Conservation (phyloP, 305 asterid species). For the Euphrasia arctica region DNA sequence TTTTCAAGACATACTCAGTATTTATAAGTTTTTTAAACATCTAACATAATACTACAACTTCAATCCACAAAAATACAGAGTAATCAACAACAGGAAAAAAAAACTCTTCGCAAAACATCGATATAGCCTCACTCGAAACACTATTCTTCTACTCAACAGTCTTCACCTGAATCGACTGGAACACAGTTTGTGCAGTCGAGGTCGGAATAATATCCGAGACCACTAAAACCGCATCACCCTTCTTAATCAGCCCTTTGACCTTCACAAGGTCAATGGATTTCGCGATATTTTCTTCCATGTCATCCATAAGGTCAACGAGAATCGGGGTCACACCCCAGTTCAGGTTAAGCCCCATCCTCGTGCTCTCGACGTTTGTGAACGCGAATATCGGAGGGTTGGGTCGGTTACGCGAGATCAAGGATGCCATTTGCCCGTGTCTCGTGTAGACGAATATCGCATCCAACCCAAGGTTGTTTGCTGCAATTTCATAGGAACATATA, state of each 20-base stretch:
- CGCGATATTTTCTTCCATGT: conserved; percentile 59
- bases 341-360: conserved; percentile 65
- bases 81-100: too few species aligned
- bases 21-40: too few species aligned
- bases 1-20: too few species aligned
- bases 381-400: conserved; percentile 83
- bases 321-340: conserved; percentile 85
- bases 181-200: conserved; percentile 46
- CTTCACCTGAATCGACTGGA: conserved; percentile 73
- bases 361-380: conserved; percentile 58
- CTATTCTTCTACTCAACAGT: conserved; percentile 31
- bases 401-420: conserved; percentile 70
- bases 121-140: too few species aligned
- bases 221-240: conserved; percentile 53
- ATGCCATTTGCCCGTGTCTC: conserved; percentile 77
- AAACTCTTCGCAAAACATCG: too few species aligned
- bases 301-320: conserved; percentile 61
- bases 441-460: conserved; percentile 87
- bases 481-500: conserved; percentile 7
- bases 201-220: conserved; percentile 73
- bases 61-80: too few species aligned
- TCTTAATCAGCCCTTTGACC: conserved; percentile 55
- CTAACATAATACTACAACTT: too few species aligned
- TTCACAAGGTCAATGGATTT: conserved; percentile 53
- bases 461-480: conserved; percentile 74